phyloP scores from a whole-genome alignment of 176 grass and related monocot genomes.

The Ampelocalamus luodianensis region DNA sequence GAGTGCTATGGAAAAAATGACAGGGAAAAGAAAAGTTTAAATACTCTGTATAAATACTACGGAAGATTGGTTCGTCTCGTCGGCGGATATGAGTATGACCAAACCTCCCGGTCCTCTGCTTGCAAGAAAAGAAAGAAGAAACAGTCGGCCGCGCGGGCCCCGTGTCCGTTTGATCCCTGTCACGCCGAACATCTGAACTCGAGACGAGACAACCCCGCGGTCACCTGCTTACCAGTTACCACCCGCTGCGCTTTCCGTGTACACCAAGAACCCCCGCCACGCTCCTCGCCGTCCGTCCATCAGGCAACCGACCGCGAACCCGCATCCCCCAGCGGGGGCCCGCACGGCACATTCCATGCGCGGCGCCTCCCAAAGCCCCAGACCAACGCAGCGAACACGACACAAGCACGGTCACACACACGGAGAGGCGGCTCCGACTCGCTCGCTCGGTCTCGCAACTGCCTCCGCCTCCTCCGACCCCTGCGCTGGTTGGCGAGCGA shows the following conservation, averaged over 20 bases:
- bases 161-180: conserved; percentile 16
- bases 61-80: neutral
- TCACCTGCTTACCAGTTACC: too few relatives aligned
- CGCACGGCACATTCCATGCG: conserved; percentile 37
- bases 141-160: conserved; percentile 22
- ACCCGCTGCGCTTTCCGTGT: conserved; percentile 34
- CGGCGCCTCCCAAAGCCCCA: neutral
- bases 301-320: neutral
- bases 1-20: too few relatives aligned
- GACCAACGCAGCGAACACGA: neutral
- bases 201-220: neutral
- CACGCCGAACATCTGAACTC: conserved; percentile 43
- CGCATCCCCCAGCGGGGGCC: neutral
- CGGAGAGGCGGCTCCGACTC: neutral
- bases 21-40: too few relatives aligned
- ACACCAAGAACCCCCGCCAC: conserved; percentile 19
- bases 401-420: neutral
- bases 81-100: neutral
- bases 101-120: neutral
- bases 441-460: neutral
- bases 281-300: neutral
- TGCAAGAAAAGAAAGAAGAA: conserved; percentile 41
- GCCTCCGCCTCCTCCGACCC: neutral
- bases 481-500: neutral
- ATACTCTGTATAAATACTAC: too few relatives aligned